Evolutionary conservation across 768 basidiomycete species (phyloP), one percentile per base, ranked within the genome.

Genomic region (Termitomyces sp.): DNA sequence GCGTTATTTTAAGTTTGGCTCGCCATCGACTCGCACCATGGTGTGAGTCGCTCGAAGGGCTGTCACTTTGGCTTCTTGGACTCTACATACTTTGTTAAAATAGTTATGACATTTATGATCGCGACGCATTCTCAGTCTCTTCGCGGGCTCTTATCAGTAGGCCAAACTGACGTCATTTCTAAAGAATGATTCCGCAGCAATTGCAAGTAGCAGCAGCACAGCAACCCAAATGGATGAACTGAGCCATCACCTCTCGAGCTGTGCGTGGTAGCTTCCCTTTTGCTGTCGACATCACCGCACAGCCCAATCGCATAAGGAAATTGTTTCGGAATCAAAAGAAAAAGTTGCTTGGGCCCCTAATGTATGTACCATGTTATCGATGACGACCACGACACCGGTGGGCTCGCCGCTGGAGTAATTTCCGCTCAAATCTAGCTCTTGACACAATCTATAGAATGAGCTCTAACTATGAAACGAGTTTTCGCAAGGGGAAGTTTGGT

Each of bases 1-100:
- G 35, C 37, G 42, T 41, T 53, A 52, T 59, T 55, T 56, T 23
- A 37, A 54, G 19, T 42, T 56, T 32, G 44, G 31, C 50, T 52
- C 25, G 19, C 38, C 21, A 21, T 14, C 3, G 23, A 35, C 16
- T 27, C 53, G 17, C 21, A 34, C n/a, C 21, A 5, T 19, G 27
- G 45, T 29, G n/a, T 29, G 52, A 42, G 21, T 53, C 21, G 29
- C 17, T 53, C 8, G 50, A 2, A n/a, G 38, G 25, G 23, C 50
- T 51, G 50, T 51, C 50, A 51, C 50, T 51, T 29, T 51, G 17
- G 17, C 50, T 51, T 51, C 34, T 27, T 21, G 16, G 21, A 10
- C 9, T 4, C n/a, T 5, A 4, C 16, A 17, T n/a, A 17, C 19
- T 6, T 19, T 5, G 35, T 40, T 29, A 40, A 38, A 51, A 51